Percentiles rank a stretch among this genome's conserved stretches.
phyloP scores from a whole-genome alignment of 2,329 filamentous ascomycete genomes.

The Monilinia vaccinii-corymbosi region DNA sequence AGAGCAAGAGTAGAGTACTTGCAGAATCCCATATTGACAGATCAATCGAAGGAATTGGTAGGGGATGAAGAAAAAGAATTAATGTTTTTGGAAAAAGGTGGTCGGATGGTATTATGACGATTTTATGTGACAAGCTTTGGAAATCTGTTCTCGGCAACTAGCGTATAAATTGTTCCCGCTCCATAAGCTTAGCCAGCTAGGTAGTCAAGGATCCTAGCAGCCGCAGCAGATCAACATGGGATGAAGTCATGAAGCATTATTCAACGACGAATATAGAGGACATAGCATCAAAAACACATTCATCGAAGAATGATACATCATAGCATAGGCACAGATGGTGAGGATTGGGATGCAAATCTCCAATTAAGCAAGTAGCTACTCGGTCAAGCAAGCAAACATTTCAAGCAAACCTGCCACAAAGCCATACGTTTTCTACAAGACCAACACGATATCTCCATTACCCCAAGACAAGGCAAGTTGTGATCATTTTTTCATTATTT shows the following conservation, averaged over 20 bases:
- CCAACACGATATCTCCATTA: not conserved
- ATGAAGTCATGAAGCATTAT: not conserved
- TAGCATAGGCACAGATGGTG: too few relatives aligned
- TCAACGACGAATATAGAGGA: not conserved
- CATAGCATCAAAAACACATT: not conserved
- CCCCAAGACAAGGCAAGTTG: not conserved
- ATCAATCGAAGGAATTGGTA: slow-evolving; percentile 13
- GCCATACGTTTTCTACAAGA: not conserved
- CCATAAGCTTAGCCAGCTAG: too few relatives aligned
- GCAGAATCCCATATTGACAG: slow-evolving; percentile 59
- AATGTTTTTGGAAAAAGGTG: not conserved
- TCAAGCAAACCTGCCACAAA: not conserved
- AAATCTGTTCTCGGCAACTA: slow-evolving; percentile 12
- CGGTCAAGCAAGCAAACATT: not conserved
- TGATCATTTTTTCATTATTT: slow-evolving; percentile 6
- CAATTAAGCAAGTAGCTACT: not conserved
- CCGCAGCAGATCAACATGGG: not conserved
- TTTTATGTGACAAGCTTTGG: slow-evolving; percentile 5
- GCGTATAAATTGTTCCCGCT: not conserved
- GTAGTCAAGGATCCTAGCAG: not conserved
- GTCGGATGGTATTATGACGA: not conserved
- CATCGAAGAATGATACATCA: not conserved
- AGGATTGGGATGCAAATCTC: too few relatives aligned
- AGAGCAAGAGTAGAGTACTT: slow-evolving; percentile 64
- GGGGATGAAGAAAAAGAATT: not conserved